Percentiles rank a stretch among this genome's conserved stretches.
phyloP scores from a whole-genome alignment of 495 filamentous ascomycete species.

The Daldinia concentrica region DNA sequence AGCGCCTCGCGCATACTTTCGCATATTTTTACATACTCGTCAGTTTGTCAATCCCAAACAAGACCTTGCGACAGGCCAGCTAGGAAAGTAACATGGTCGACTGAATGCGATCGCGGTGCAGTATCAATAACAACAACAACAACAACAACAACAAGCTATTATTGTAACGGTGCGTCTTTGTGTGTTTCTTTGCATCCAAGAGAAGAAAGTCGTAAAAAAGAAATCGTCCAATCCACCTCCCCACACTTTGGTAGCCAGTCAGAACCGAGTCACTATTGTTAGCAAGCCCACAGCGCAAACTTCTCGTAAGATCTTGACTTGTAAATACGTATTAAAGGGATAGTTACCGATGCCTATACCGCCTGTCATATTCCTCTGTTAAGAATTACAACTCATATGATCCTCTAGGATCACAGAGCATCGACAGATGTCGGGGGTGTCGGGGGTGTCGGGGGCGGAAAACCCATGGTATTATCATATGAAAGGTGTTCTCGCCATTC shows the following conservation, averaged over 20 bases:
- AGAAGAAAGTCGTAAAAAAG: background rate
- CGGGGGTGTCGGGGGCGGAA: too few species aligned
- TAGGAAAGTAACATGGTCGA: constrained; percentile 34
- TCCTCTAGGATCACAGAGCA: constrained; percentile 14
- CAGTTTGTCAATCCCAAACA: constrained; percentile 34
- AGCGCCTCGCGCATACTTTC: constrained; percentile 16
- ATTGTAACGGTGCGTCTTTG: constrained; percentile 6
- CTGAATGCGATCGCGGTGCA: background rate
- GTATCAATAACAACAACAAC: background rate
- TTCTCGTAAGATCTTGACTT: constrained; percentile 22
- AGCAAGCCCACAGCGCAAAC: background rate
- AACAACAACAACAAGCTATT: constrained; percentile 4
- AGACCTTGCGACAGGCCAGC: constrained; percentile 35
- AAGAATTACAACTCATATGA: constrained; percentile 10
- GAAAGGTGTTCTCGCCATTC: background rate
- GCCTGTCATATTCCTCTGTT: background rate
- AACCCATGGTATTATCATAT: background rate
- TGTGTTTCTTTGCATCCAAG: background rate
- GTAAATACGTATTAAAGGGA: constrained; percentile 11
- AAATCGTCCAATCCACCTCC: constrained; percentile 4
- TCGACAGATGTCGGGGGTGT: background rate
- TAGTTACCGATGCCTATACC: background rate
- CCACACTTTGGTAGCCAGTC: background rate
- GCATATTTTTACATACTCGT: background rate
- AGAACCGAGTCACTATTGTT: background rate